Evolutionary conservation across 805 yeast species (phyloP).

Genomic region (Candida methanosorbosa): DNA sequence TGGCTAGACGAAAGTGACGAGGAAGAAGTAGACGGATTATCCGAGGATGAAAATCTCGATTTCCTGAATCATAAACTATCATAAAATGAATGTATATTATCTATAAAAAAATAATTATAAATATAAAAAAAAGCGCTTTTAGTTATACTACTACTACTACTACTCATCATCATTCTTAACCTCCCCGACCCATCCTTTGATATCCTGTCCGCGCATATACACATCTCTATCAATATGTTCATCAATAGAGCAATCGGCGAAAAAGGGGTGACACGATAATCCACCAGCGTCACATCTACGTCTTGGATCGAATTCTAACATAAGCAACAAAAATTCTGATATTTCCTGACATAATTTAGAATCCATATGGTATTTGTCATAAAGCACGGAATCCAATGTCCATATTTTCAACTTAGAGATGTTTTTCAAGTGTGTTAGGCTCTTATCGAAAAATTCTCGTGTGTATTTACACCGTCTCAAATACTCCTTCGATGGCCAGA

Average conservation of each 20-base stretch:
- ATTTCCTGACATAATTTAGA: constrained; percentile 29
- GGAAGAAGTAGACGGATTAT: constrained; percentile 1
- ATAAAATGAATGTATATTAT: neutral
- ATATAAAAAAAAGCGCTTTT: neutral
- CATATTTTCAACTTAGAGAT: constrained; percentile 42
- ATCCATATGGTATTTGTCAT: constrained; percentile 39
- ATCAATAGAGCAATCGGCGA: constrained; percentile 20
- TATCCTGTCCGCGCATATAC: constrained; percentile 25
- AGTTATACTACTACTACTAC: neutral
- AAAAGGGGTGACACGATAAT: constrained; percentile 46
- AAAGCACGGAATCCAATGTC: constrained; percentile 39
- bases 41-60: constrained; percentile 4
- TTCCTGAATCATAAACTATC: constrained; percentile 1
- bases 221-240: constrained; percentile 15
- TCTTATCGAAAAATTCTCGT: constrained; percentile 31
- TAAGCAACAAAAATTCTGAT: constrained; percentile 38
- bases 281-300: constrained; percentile 48
- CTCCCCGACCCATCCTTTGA: constrained; percentile 21
- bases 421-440: constrained; percentile 26
- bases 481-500: constrained; percentile 29
- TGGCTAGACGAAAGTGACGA: neutral
- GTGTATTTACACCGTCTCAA: constrained; percentile 30
- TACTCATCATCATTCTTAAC: neutral
- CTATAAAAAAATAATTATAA: neutral
- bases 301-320: constrained; percentile 40